Percentiles rank a stretch among this genome's conserved stretches.
These are phyloP conservation scores for Eremothecium gossypii DNA, from an alignment of 1,139 yeast genomes.

Conservation along the genomic window DNA sequence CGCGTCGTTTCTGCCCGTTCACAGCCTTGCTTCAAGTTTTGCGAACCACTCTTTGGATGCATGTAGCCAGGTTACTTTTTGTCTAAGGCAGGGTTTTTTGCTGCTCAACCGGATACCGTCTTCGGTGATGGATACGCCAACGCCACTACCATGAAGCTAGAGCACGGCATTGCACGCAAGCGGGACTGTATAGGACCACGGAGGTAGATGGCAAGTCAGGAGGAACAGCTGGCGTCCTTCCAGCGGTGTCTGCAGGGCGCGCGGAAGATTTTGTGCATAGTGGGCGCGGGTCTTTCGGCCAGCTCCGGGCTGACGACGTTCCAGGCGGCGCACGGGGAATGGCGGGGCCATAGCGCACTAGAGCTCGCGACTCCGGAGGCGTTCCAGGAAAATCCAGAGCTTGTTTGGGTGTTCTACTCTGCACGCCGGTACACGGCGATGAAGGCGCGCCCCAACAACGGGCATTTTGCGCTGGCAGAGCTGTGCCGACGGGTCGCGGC, in stretches of 20 bases:
- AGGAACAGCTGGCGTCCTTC: conserved; percentile 38
- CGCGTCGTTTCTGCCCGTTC: too few species aligned
- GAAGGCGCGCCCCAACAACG: conserved; percentile 59
- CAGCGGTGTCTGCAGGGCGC: conserved; percentile 46
- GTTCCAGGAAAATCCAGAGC: conserved; percentile 68
- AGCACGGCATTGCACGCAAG: too few species aligned
- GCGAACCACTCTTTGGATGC: too few species aligned
- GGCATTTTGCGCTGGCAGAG: conserved; percentile 61
- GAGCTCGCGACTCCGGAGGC: conserved; percentile 91
- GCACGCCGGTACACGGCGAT: conserved; percentile 59
- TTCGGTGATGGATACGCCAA: too few species aligned
- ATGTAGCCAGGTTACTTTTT: too few species aligned
- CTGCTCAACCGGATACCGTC: too few species aligned
- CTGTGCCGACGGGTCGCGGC: conserved; percentile 34
- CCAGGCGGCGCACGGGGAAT: conserved; percentile 61
- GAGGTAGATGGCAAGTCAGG: conserved; percentile 8
- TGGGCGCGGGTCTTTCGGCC: conserved; percentile 79
- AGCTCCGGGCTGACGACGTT: conserved; percentile 64
- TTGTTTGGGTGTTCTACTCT: conserved; percentile 81
- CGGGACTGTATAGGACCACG: too few species aligned
- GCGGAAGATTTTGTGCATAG: conserved; percentile 57
- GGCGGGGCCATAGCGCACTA: conserved; percentile 71
- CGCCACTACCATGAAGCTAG: too few species aligned
- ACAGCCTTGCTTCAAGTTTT: too few species aligned
- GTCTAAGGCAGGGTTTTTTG: too few species aligned